Percentiles rank a stretch among this genome's conserved stretches.
Evolutionary conservation across 805 yeast species (phyloP).

Genomic region (Diddensiella santjacobensis): DNA sequence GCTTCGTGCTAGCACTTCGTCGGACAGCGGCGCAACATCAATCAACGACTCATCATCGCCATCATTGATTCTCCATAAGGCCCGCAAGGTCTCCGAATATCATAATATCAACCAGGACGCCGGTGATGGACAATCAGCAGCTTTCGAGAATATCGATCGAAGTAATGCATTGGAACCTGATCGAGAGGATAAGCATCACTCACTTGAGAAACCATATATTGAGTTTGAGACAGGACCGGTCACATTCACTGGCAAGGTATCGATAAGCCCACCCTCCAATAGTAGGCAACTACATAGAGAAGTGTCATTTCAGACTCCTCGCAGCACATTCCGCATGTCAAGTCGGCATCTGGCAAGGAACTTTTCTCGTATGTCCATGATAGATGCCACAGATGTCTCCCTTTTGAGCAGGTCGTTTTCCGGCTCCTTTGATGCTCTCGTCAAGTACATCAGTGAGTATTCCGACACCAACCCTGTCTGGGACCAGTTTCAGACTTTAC

Average conservation of each 20-base stretch:
- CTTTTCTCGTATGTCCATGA: constrained; percentile 18
- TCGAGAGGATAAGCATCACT: no score
- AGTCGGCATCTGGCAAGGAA: background rate
- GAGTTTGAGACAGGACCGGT: constrained; percentile 1
- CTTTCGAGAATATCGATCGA: no score
- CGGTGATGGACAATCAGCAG: no score
- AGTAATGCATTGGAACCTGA: no score
- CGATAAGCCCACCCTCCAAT: background rate
- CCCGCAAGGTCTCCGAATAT: constrained; percentile 2
- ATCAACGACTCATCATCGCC: no score
- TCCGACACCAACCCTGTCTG: constrained; percentile 37
- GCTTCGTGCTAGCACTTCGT: background rate
- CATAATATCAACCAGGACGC: constrained; percentile 2
- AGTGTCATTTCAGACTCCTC: constrained; percentile 8
- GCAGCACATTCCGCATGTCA: constrained; percentile 4
- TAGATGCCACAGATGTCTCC: constrained; percentile 38
- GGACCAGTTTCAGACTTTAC: constrained; percentile 38
- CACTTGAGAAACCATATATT: no score
- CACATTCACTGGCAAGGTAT: background rate
- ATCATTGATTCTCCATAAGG: background rate
- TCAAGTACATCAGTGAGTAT: constrained; percentile 43
- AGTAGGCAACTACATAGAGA: constrained; percentile 3
- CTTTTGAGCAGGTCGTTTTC: constrained; percentile 43
- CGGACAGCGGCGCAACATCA: no score
- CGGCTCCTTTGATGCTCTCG: constrained; percentile 40